phyloP scores from a whole-genome alignment of 1,284 basidiomycete species.

The Singerocomus inundabilis region DNA sequence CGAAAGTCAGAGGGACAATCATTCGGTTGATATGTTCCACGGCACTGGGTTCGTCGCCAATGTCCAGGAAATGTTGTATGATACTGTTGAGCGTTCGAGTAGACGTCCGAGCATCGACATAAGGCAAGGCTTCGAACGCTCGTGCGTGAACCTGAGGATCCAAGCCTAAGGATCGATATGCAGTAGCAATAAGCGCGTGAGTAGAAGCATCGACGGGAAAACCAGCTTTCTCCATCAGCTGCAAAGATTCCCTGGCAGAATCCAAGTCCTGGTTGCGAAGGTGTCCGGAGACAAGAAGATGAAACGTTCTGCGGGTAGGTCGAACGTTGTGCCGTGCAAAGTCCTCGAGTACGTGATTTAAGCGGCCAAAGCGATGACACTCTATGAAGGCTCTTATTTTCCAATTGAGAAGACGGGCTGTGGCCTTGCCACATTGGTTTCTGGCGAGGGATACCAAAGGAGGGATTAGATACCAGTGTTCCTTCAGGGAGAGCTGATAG shows the following conservation, averaged over 20 bases:
- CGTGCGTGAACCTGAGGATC: conserved; percentile 53
- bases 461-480: conserved; percentile 52
- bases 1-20: conserved; percentile 40
- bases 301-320: conserved; percentile 61
- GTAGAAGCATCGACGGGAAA: conserved; percentile 54
- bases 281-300: conserved; percentile 61
- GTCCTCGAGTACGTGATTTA: conserved; percentile 47
- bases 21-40: conserved; percentile 51
- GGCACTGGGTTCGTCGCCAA: conserved; percentile 48
- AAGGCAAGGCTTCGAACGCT: conserved; percentile 47
- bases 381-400: conserved; percentile 57
- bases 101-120: conserved; percentile 40
- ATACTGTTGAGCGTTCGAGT: conserved; percentile 61
- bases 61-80: conserved; percentile 57
- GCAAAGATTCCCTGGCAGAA: conserved; percentile 50
- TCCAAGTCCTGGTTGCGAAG: conserved; percentile 65
- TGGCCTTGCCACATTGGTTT: conserved; percentile 46
- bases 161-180: conserved; percentile 59
- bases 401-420: conserved; percentile 66
- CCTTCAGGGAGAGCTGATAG: conserved; percentile 43
- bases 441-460: conserved; percentile 46
- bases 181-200: conserved; percentile 55
- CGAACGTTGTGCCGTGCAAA: conserved; percentile 46
- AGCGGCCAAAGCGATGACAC: conserved; percentile 43
- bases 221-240: conserved; percentile 55